phyloP scores from a whole-genome alignment of 768 basidiomycete species.

The Lentinula raphanica region DNA sequence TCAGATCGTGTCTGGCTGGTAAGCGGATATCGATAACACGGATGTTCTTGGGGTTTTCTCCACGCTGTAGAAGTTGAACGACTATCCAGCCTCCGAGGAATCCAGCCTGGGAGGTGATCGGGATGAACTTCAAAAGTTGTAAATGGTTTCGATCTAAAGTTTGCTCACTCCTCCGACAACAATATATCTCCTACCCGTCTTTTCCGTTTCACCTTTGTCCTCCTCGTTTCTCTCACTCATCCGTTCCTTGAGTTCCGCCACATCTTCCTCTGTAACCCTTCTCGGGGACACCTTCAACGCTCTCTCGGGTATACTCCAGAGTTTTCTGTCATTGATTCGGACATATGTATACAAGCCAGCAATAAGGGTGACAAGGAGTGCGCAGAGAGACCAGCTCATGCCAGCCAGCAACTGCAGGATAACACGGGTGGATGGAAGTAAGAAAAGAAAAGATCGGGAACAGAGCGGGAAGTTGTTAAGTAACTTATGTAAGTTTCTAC shows the following conservation, averaged over 20 bases:
- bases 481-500: too few species aligned
- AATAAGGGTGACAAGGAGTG: not conserved
- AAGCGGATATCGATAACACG: conserved; percentile 63
- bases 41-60: conserved; percentile 62
- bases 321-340: conserved; percentile 47
- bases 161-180: conserved; percentile 71
- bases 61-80: conserved; percentile 59
- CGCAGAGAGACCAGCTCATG: not conserved
- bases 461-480: too few species aligned
- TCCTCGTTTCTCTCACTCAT: conserved; percentile 32
- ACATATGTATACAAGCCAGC: conserved; percentile 27
- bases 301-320: conserved; percentile 44
- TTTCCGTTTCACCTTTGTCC: conserved; percentile 23
- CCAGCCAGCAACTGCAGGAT: not conserved
- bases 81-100: conserved; percentile 80
- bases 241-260: conserved; percentile 32
- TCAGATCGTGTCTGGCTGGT: conserved; percentile 54
- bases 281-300: conserved; percentile 46
- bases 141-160: too few species aligned
- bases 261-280: conserved; percentile 41
- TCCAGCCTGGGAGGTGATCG: conserved; percentile 43
- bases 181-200: conserved; percentile 71
- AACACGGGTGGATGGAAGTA: not conserved
- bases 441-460: not conserved
- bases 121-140: not conserved